Base-by-base conservation (phyloP, 1,284 basidiomycete species). In the Rhodotorula sp. region DNA sequence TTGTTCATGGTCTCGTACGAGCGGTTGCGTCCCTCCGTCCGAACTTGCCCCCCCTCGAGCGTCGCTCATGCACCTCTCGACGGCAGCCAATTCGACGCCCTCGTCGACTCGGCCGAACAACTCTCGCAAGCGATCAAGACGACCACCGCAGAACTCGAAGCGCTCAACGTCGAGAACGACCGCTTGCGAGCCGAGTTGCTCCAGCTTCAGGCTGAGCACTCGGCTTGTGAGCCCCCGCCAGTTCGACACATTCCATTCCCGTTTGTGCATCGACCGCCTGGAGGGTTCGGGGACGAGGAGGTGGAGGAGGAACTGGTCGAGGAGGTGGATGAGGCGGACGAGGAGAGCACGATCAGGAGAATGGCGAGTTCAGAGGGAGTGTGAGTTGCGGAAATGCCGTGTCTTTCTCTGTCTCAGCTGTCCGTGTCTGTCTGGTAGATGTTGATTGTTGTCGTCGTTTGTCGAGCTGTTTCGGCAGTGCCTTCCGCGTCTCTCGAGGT, bases 1-100 rank as follows among this genome's bases (percentile, higher is more conserved):
- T 57, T 73, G 24, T 73, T 73, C 62, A 62, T 73, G 59, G 15
- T 73, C 32, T 58, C 71, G 10, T 73, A 73, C 56, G 71, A 73
- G 44, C 64, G 65, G 5, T 44, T n/a, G 39, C 39, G 39, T 44
- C 39, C 39, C 13, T 44, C 11, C 39, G 13, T n/a, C n/a, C n/a
- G n/a, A n/a, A n/a, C 39, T 44, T 44, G 7, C 7, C 39, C 13
- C 39, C 39, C 39, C 13, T 44, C 13, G 7, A 8, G 39, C 39
- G 39, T 13, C 13, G 39, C 39, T 44, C 39, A 44, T 8, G n/a
- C 39, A 4, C 3, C 39, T 44, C 39, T 10, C 39, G 19, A 10
- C 13, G 39, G 39, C 39, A 44, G 39, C 39, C 47, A 62, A 8
- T 67, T 73, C 22, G 71, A 73, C 36, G 52, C 44, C 32, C 62